A percentile compares a stretch with the other conserved stretches of the same genome.
phyloP scores from a whole-genome alignment of 352 stramenopile genomes.

The Pythium guiyangense region DNA sequence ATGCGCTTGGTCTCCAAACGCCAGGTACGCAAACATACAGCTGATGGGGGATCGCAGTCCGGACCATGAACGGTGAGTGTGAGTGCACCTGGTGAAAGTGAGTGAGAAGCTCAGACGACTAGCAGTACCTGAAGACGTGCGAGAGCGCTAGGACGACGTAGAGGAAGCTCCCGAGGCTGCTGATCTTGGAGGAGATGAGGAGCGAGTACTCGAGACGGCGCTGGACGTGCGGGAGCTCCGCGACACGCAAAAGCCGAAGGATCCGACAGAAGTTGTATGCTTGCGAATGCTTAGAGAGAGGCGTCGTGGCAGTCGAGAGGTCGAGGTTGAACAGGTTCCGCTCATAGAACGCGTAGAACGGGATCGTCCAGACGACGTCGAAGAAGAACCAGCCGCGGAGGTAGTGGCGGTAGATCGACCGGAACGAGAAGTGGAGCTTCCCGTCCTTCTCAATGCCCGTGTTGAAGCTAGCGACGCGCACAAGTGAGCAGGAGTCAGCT shows the following conservation, averaged over 20 bases:
- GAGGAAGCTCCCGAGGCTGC: constrained; percentile 68
- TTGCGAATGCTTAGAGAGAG: constrained; percentile 19
- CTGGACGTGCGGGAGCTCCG: constrained; percentile 49
- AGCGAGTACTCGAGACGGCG: constrained; percentile 65
- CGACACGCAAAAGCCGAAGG: constrained; percentile 46
- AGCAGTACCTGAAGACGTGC: constrained; percentile 63
- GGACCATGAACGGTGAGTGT: too few species aligned
- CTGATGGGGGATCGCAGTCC: constrained; percentile 10
- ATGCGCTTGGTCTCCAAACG: constrained; percentile 53
- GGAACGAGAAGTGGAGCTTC: constrained; percentile 60
- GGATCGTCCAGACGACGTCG: constrained; percentile 62
- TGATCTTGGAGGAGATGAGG: constrained; percentile 74
- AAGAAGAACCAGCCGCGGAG: constrained; percentile 45
- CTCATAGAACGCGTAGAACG: constrained; percentile 59
- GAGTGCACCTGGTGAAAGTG: neutral
- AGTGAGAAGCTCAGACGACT: neutral
- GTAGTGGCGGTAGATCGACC: constrained; percentile 52
- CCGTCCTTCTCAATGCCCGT: constrained; percentile 70
- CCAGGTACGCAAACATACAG: constrained; percentile 69
- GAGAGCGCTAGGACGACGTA: constrained; percentile 68
- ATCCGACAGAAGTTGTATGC: constrained; percentile 48
- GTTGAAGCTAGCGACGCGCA: constrained; percentile 49
- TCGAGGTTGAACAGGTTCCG: constrained; percentile 13
- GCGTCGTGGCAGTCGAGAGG: constrained; percentile 11
- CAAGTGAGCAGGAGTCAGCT: neutral